Percentiles rank a stretch among this genome's conserved stretches.
These are phyloP conservation scores for Syzygium jambos DNA, from an alignment of 345 rosid species.

Conservation along the genomic window DNA sequence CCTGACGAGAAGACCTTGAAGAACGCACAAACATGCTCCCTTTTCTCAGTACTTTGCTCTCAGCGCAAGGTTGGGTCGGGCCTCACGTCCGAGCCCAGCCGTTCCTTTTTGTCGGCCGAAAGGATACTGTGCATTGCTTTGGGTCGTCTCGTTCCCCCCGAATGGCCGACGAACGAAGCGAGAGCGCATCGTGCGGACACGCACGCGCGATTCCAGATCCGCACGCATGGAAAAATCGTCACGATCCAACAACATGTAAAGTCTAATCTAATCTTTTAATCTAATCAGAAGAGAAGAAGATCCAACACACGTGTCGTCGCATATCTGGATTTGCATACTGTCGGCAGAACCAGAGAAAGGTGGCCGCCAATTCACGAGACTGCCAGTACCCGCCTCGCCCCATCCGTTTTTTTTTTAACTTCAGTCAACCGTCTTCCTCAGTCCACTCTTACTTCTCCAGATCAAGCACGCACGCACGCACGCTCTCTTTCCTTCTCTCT, in stretches of 20 bases:
- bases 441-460: neutral
- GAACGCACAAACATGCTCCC: neutral
- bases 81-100: neutral
- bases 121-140: neutral
- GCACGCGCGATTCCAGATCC: neutral
- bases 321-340: neutral
- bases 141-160: neutral
- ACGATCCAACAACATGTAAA: neutral
- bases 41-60: neutral
- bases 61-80: neutral
- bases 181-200: neutral
- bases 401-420: neutral
- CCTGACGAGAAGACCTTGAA: neutral
- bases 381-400: slow-evolving; percentile 26
- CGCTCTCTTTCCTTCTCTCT: neutral
- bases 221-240: neutral
- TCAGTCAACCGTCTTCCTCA: neutral
- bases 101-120: neutral
- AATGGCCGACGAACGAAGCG: neutral
- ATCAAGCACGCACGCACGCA: neutral
- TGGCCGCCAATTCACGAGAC: neutral
- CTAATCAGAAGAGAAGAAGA: neutral
- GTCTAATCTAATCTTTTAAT: neutral
- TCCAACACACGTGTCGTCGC: neutral
- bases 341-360: neutral